A percentile compares a stretch with the other conserved stretches of the same genome.
These are phyloP conservation scores for Ashbya aceris DNA, from an alignment of 1,139 yeast genomes.

Conservation along the genomic window DNA sequence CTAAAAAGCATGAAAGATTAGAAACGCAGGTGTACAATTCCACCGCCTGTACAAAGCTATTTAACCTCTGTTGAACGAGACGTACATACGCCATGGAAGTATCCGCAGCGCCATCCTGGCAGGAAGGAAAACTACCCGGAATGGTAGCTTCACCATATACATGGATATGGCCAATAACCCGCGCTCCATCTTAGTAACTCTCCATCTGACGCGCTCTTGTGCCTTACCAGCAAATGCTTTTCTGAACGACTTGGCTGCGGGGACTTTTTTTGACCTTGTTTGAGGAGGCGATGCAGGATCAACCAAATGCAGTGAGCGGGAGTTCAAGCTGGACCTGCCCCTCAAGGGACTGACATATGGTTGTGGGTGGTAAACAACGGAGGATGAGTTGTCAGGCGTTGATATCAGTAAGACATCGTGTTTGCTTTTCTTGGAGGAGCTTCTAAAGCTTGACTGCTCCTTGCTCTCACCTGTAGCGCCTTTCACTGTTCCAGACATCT, in stretches of 20 bases:
- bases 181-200: too few species aligned
- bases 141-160: background rate
- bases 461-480: background rate
- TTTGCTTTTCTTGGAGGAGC: background rate
- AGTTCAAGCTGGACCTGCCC: slow-evolving; percentile 2
- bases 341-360: slow-evolving; percentile 8
- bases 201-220: too few species aligned
- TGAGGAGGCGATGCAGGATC: slow-evolving; percentile 2
- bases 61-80: slow-evolving; percentile 1
- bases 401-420: slow-evolving; percentile 4
- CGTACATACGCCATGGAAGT: background rate
- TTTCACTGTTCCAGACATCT: background rate
- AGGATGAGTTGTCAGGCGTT: slow-evolving; percentile 1
- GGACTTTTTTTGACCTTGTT: too few species aligned
- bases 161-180: too few species aligned
- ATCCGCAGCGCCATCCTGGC: background rate
- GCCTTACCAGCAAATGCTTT: background rate
- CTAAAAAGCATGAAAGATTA: too few species aligned
- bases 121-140: background rate
- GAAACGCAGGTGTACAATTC: too few species aligned
- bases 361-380: slow-evolving; percentile 3
- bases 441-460: background rate
- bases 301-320: slow-evolving; percentile 1
- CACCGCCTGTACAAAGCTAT: background rate
- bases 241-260: background rate